phyloP scores from a whole-genome alignment of 1,284 basidiomycete species.

The Cystobasidium pallidum region DNA sequence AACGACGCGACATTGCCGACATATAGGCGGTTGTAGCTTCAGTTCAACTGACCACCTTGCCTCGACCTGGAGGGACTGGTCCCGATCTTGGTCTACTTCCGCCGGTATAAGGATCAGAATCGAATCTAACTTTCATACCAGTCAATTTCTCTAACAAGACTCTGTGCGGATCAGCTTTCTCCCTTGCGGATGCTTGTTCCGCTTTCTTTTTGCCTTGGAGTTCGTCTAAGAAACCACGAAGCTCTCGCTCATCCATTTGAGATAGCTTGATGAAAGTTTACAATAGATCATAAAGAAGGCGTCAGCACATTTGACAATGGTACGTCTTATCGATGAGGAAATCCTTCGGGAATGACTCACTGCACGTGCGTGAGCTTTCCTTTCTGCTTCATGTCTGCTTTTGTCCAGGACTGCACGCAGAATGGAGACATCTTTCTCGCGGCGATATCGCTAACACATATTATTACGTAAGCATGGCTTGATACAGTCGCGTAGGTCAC shows the following conservation, averaged over 20 bases:
- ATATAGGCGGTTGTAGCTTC: no score
- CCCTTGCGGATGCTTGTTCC: conserved; percentile 1
- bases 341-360: neutral
- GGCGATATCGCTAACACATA: conserved; percentile 9
- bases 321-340: no score
- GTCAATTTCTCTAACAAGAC: conserved; percentile 30
- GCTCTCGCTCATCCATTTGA: conserved; percentile 21
- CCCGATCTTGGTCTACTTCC: neutral
- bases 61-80: conserved; percentile 1
- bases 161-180: conserved; percentile 19
- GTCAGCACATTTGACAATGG: no score
- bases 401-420: conserved; percentile 1
- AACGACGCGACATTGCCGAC: no score
- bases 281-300: no score
- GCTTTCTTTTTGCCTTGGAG: conserved; percentile 1
- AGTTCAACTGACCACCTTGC: neutral
- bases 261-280: conserved; percentile 8
- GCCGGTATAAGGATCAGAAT: conserved; percentile 12
- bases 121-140: conserved; percentile 20
- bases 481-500: no score
- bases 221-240: conserved; percentile 7
- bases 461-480: no score
- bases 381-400: neutral
- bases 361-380: conserved; percentile 10
- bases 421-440: conserved; percentile 10